Evolutionary conservation across 495 filamentous ascomycete species (phyloP).

Genomic region (Barbatosphaeria neglecta): DNA sequence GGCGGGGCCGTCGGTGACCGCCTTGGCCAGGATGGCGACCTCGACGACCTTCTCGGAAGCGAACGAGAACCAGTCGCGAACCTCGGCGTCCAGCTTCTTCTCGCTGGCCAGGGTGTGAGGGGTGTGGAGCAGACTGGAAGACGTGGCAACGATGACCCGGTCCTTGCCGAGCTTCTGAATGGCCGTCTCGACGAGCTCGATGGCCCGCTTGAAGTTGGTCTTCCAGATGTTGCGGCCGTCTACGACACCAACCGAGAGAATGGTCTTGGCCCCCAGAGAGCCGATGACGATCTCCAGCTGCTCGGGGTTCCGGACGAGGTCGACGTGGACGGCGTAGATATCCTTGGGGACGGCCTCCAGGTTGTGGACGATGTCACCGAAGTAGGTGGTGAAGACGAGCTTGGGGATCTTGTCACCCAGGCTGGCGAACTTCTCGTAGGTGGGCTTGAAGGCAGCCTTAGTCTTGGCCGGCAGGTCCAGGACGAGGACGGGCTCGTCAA

Average conservation of each 20-base stretch:
- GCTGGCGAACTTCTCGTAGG: constrained; percentile 75
- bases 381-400: constrained; percentile 86
- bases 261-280: constrained; percentile 71
- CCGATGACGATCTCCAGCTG: constrained; percentile 73
- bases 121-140: constrained; percentile 92
- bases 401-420: constrained; percentile 69
- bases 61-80: constrained; percentile 97
- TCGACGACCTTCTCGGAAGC: constrained; percentile 88
- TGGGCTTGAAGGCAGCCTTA: constrained; percentile 96
- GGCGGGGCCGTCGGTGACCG: constrained; percentile 80
- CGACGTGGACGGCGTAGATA: constrained; percentile 77
- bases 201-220: constrained; percentile 88
- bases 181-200: constrained; percentile 76
- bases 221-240: constrained; percentile 99
- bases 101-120: constrained; percentile 95
- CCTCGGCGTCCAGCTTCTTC: constrained; percentile 88
- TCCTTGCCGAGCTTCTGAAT: constrained; percentile 91
- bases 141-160: constrained; percentile 90
- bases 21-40: constrained; percentile 89
- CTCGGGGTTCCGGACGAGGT: constrained; percentile 94
- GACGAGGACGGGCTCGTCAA: constrained; percentile 94
- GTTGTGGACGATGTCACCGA: constrained; percentile 99
- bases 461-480: constrained; percentile 76
- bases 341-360: constrained; percentile 69
- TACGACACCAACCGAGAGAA: constrained; percentile 87